Evolutionary conservation across 164 flowering plant species (phyloP), one percentile per base, ranked within the genome.

Genomic region (Magnolia kwangsiensis): DNA sequence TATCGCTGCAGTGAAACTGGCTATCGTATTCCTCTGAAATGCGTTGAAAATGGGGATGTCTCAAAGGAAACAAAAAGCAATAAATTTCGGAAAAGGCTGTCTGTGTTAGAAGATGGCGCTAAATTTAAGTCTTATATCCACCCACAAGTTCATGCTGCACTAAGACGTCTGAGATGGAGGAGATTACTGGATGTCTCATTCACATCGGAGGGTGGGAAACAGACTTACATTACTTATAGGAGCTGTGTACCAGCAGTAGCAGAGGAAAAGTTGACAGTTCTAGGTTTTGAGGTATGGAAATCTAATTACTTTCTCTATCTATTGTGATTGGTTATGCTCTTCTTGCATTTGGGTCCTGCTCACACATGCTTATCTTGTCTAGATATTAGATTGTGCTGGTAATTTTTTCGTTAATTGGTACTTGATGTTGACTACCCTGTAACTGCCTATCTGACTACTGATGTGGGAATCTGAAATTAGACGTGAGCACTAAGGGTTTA

Each of bases 1-100:
- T 95, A 85, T 75, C 90, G 91, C 72, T 95, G 98, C 86, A 90
- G 96, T 80, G 98, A 95, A 88, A 95, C 98, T 84, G 98, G 97
- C 63, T 91, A 92, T 74, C 95, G 95, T 18, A 91, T 95, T 68
- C 95, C 96, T 77, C 76, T 92, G 45, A 89, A 88, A 84, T 95
- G 98, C 76, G 74, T 80, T 51, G 87, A 87, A 78, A 75, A 72
- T 75, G 72, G 81, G 74, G 82, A 69, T 75, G 79, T 51, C 61
- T 51, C 83, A 5, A 86, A 86, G 67, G 76, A 75, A 78, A 63
- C 45, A 71, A 76, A 80, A 45, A 76, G 63, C 72, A 74, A 78
- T 51, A 86, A 80, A 64, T 29, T 84, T 74, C 82, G 85, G 31
- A 84, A 86, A 51, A 58, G 79, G 61, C 80, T 90, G 61, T 85